These are phyloP conservation scores for Russula sp. DNA, from an alignment of 768 basidiomycete genomes.

Conservation along the genomic window DNA sequence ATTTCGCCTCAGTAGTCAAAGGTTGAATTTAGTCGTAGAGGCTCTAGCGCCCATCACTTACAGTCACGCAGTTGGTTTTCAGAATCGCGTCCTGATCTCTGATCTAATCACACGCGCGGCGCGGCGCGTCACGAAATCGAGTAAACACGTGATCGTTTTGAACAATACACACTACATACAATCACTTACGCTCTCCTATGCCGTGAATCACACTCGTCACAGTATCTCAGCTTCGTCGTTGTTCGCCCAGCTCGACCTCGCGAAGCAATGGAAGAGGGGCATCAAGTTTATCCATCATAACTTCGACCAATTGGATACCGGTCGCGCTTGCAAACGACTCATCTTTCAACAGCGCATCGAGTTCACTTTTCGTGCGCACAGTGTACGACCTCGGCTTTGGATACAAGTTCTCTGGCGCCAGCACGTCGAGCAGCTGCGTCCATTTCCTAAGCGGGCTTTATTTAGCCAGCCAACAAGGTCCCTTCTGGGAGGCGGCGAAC, in stretches of 20 bases:
- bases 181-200: background rate
- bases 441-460: slow-evolving; percentile 45
- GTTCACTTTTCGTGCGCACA: slow-evolving; percentile 59
- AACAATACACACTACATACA: background rate
- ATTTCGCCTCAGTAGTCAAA: background rate
- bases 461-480: background rate
- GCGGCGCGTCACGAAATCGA: background rate
- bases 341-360: slow-evolving; percentile 62
- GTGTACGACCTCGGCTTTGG: slow-evolving; percentile 54
- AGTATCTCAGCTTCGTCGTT: slow-evolving; percentile 31
- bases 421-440: slow-evolving; percentile 53
- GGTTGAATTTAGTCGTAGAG: background rate
- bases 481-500: background rate
- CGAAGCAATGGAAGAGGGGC: slow-evolving; percentile 58
- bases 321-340: slow-evolving; percentile 53
- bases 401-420: slow-evolving; percentile 47
- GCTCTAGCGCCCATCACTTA: background rate
- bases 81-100: background rate
- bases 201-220: background rate
- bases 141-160: background rate
- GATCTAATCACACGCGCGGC: too few species aligned
- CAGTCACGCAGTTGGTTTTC: background rate
- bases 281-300: slow-evolving; percentile 67
- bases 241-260: slow-evolving; percentile 51
- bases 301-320: slow-evolving; percentile 70